phyloP scores from a whole-genome alignment of 75 land plant genomes.

The Chamaecyparis obtusa region DNA sequence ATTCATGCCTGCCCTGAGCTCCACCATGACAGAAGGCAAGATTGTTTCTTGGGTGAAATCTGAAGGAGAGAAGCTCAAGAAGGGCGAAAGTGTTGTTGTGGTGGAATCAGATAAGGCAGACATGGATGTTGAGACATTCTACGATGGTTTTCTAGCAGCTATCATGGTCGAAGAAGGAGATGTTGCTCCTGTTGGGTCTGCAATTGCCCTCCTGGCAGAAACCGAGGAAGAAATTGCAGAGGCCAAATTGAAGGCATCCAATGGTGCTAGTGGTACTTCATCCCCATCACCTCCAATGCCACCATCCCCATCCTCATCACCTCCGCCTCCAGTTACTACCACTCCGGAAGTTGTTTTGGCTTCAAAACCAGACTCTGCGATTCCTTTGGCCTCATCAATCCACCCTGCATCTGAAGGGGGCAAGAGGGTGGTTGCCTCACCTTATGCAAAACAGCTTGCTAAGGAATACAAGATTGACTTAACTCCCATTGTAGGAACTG shows the following conservation, averaged over 20 bases:
- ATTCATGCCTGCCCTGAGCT: slow-evolving; percentile 92
- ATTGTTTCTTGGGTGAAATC: slow-evolving; percentile 79
- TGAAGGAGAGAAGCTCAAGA: slow-evolving; percentile 78
- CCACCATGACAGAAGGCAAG: slow-evolving; percentile 94
- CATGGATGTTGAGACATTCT: slow-evolving; percentile 95
- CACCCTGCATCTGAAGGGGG: slow-evolving; percentile 64
- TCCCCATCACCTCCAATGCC: slow-evolving; percentile 29
- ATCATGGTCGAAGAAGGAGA: slow-evolving; percentile 77
- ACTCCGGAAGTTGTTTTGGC: slow-evolving; percentile 3
- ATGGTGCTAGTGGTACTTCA: slow-evolving; percentile 11
- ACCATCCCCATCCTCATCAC: not conserved
- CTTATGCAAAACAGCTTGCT: slow-evolving; percentile 88
- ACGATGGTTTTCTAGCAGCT: slow-evolving; percentile 75
- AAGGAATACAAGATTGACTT: slow-evolving; percentile 72
- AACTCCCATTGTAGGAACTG: slow-evolving; percentile 45
- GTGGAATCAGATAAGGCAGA: slow-evolving; percentile 94
- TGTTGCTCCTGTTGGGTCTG: slow-evolving; percentile 78
- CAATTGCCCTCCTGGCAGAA: slow-evolving; percentile 81
- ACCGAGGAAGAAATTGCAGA: slow-evolving; percentile 61
- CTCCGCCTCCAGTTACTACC: slow-evolving; percentile 17
- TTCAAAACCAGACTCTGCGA: not conserved
- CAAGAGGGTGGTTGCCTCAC: slow-evolving; percentile 65
- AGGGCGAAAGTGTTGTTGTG: slow-evolving; percentile 89
- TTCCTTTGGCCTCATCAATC: slow-evolving; percentile 11
- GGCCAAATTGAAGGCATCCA: slow-evolving; percentile 40